Percentiles rank a stretch among this genome's conserved stretches.
These are phyloP conservation scores for Pythium diclinum DNA, from an alignment of 352 stramenopile genomes.

Conservation along the genomic window DNA sequence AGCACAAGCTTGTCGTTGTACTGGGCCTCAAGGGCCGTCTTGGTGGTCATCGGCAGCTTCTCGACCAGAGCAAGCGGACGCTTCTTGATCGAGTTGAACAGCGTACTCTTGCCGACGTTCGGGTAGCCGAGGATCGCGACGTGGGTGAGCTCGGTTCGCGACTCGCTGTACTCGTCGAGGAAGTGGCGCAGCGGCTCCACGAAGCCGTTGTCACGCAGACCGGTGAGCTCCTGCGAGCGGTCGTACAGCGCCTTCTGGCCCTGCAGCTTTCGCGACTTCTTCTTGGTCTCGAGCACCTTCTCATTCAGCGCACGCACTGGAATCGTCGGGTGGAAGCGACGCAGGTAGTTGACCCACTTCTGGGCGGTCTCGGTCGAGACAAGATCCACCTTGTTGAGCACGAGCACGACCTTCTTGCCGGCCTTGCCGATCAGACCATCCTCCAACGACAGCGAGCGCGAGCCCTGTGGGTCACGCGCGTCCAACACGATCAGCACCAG, in stretches of 20 bases:
- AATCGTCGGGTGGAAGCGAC: conserved; percentile 93
- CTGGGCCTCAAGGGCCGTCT: conserved; percentile 88
- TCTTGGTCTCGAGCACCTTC: conserved; percentile 90
- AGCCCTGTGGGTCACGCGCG: conserved; percentile 96
- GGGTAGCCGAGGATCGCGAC: conserved; percentile 99
- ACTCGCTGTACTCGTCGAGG: conserved; percentile 95
- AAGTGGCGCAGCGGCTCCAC: conserved; percentile 92
- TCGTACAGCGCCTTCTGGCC: conserved; percentile 65
- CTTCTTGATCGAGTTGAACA: conserved; percentile 95
- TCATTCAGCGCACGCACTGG: conserved; percentile 79
- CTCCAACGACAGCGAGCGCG: conserved; percentile 92
- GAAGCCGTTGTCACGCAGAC: conserved; percentile 71
- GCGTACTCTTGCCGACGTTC: conserved; percentile 94
- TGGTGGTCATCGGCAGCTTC: conserved; percentile 61
- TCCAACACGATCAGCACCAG: conserved; percentile 92
- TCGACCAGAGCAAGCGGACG: conserved; percentile 47
- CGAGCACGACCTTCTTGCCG: conserved; percentile 96
- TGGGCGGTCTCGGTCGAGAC: conserved; percentile 87
- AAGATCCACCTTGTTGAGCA: conserved; percentile 99
- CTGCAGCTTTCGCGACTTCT: conserved; percentile 74
- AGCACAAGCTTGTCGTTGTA: conserved; percentile 97
- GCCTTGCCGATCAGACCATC: conserved; percentile 92
- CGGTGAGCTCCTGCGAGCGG: conserved; percentile 59
- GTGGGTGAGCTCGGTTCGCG: conserved; percentile 60
- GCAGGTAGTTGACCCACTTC: conserved; percentile 90